Conservation (phyloP, 2,329 filamentous ascomycete species). For the Talaromyces sp. region DNA sequence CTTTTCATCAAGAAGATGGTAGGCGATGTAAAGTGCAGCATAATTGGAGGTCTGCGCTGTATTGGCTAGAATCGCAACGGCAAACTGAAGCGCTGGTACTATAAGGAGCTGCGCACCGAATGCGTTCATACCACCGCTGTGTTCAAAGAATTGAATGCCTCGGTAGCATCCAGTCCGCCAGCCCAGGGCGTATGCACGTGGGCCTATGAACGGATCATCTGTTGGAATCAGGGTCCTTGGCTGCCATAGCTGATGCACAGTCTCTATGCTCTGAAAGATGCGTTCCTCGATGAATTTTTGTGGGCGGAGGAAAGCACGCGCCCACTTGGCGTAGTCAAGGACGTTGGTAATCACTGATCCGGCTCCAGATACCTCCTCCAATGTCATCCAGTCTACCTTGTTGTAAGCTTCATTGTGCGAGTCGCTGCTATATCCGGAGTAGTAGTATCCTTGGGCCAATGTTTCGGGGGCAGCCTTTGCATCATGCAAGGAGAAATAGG, state of each 20-base stretch:
- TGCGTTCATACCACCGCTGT: not conserved
- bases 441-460: slow-evolving; percentile 31
- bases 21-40: not conserved
- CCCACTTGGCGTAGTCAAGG: slow-evolving; percentile 1
- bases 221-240: not conserved
- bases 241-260: not conserved
- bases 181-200: not conserved
- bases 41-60: slow-evolving; percentile 2
- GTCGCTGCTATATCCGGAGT: slow-evolving; percentile 8
- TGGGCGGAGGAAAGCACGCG: not conserved
- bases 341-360: slow-evolving; percentile 2
- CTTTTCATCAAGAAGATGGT: slow-evolving; percentile 2
- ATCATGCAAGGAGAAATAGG: slow-evolving; percentile 40
- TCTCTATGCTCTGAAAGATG: not conserved
- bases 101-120: slow-evolving; percentile 1
- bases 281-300: not conserved
- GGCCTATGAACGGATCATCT: not conserved
- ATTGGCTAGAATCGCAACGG: not conserved
- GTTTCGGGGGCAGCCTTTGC: slow-evolving; percentile 30
- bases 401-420: not conserved
- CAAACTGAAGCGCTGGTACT: not conserved
- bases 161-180: not conserved
- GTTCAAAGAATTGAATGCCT: not conserved
- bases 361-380: slow-evolving; percentile 1
- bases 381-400: not conserved